A percentile compares a stretch with the other conserved stretches of the same genome.
phyloP scores from a whole-genome alignment of 1,139 yeast genomes.

The Saccharomyces hybrid region DNA sequence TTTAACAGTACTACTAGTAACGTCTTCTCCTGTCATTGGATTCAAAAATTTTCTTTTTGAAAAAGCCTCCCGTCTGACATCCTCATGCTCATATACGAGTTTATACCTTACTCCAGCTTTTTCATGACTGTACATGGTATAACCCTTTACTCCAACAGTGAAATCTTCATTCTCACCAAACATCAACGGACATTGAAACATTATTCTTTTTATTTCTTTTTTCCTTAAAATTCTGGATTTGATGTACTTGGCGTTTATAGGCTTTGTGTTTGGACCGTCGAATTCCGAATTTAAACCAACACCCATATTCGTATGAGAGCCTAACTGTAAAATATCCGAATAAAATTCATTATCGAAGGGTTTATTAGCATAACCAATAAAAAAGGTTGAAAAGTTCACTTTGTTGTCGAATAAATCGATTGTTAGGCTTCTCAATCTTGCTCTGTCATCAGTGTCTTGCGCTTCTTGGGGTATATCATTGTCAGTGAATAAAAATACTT shows the following conservation, averaged over 20 bases:
- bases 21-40: slow-evolving; percentile 39
- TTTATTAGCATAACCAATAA: slow-evolving; percentile 38
- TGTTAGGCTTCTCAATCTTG: slow-evolving; percentile 49
- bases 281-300: slow-evolving; percentile 16
- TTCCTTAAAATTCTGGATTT: slow-evolving; percentile 46
- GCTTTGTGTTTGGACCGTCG: slow-evolving; percentile 36
- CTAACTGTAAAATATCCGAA: slow-evolving; percentile 44
- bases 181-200: slow-evolving; percentile 51
- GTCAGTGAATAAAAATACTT: slow-evolving; percentile 52
- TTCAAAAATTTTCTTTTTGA: slow-evolving; percentile 38
- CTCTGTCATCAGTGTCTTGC: slow-evolving; percentile 31
- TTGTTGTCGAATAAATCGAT: slow-evolving; percentile 49
- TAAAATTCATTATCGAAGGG: slow-evolving; percentile 49
- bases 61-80: slow-evolving; percentile 46
- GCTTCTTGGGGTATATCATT: slow-evolving; percentile 46
- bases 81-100: slow-evolving; percentile 47
- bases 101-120: slow-evolving; percentile 38
- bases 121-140: slow-evolving; percentile 53
- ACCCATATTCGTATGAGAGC: slow-evolving; percentile 11
- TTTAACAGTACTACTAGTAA: slow-evolving; percentile 34
- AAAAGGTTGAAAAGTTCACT: slow-evolving; percentile 57
- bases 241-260: slow-evolving; percentile 42
- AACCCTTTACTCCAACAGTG: slow-evolving; percentile 65
- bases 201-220: slow-evolving; percentile 55
- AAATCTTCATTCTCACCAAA: slow-evolving; percentile 40